phyloP scores from a whole-genome alignment of 1,284 basidiomycete genomes.

The Bondarzewia mesenterica region DNA sequence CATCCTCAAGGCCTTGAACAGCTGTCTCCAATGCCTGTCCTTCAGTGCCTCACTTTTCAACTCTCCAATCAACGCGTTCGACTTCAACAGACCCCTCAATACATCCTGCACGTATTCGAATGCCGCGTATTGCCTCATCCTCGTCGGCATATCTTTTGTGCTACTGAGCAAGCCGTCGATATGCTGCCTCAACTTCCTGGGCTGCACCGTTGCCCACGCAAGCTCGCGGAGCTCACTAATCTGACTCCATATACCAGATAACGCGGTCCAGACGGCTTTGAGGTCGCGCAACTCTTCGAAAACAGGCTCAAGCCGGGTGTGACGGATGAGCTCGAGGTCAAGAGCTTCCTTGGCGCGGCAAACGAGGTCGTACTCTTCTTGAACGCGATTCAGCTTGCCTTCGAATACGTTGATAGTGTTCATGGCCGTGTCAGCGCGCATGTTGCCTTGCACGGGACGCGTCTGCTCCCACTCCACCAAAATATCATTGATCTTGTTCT shows the following conservation, averaged over 20 bases:
- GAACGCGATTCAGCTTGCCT: constrained; percentile 78
- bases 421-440: constrained; percentile 93
- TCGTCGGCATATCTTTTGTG: constrained; percentile 97
- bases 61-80: constrained; percentile 84
- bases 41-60: constrained; percentile 96
- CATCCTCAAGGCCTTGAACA: constrained; percentile 86
- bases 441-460: constrained; percentile 91
- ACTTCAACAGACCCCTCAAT: constrained; percentile 80
- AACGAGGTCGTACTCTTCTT: constrained; percentile 92
- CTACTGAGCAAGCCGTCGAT: constrained; percentile 84
- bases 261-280: constrained; percentile 97
- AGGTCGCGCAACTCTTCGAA: constrained; percentile 94
- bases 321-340: constrained; percentile 84
- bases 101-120: constrained; percentile 98
- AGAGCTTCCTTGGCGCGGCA: constrained; percentile 95
- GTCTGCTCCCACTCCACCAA: constrained; percentile 92
- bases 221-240: constrained; percentile 85
- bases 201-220: constrained; percentile 88
- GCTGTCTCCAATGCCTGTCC: constrained; percentile 96
- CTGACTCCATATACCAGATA: constrained; percentile 96
- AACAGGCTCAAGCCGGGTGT: constrained; percentile 88
- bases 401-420: constrained; percentile 94
- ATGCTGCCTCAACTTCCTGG: constrained; percentile 90
- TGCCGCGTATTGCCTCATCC: constrained; percentile 98
- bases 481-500: constrained; percentile 88